Conservation (phyloP, 352 stramenopile genomes). For the Phytophthora europaea region DNA sequence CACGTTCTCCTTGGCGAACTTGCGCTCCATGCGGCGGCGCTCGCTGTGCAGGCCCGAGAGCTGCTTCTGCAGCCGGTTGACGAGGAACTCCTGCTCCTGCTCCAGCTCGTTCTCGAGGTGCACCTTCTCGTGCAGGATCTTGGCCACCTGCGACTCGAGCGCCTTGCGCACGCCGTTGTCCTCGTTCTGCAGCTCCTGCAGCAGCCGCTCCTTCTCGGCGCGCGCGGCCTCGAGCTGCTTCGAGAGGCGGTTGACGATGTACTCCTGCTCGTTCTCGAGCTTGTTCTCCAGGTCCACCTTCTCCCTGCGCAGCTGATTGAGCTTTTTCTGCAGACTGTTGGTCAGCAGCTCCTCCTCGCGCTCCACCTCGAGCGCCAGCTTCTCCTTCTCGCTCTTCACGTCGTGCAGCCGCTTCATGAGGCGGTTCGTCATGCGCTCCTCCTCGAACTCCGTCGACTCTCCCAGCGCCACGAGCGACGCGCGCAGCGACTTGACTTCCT, state of each 20-base stretch:
- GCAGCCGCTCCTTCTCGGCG: slow-evolving; percentile 73
- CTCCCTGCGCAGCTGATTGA: slow-evolving; percentile 88
- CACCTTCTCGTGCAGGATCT: slow-evolving; percentile 89
- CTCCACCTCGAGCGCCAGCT: slow-evolving; percentile 90
- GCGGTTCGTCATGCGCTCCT: slow-evolving; percentile 88
- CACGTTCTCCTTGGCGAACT: slow-evolving; percentile 80
- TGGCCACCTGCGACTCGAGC: slow-evolving; percentile 82
- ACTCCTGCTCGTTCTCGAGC: slow-evolving; percentile 93
- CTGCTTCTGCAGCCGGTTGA: slow-evolving; percentile 90
- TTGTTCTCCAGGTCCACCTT: slow-evolving; percentile 95
- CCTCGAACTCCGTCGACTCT: slow-evolving; percentile 86
- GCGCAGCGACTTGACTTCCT: slow-evolving; percentile 72
- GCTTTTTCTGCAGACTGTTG: slow-evolving; percentile 91
- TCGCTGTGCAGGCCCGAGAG: slow-evolving; percentile 73
- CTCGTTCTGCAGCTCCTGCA: slow-evolving; percentile 75
- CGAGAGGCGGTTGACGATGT: slow-evolving; percentile 93
- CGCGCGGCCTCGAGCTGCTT: slow-evolving; percentile 85
- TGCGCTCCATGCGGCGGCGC: slow-evolving; percentile 79
- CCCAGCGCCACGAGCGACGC: slow-evolving; percentile 81
- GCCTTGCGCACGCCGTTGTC: slow-evolving; percentile 70
- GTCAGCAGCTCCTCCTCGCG: slow-evolving; percentile 92
- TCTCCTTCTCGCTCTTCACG: slow-evolving; percentile 91
- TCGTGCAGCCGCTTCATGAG: slow-evolving; percentile 84
- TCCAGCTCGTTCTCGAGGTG: slow-evolving; percentile 89
- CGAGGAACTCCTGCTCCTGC: slow-evolving; percentile 90